A percentile compares a stretch with the other conserved stretches of the same genome.
phyloP scores from a whole-genome alignment of 306 rosid genomes.

The Cicer bijugum region DNA sequence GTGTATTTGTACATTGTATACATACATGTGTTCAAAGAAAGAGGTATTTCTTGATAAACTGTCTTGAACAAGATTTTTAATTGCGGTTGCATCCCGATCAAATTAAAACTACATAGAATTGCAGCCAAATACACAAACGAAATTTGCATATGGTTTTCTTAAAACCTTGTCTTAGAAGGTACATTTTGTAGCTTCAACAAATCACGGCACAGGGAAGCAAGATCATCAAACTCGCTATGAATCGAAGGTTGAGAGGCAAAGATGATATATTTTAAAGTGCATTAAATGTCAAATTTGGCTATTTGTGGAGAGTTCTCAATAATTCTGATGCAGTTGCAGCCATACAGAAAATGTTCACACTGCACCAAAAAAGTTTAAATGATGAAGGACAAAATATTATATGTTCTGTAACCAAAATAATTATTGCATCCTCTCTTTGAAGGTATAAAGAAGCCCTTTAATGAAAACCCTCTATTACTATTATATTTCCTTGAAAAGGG shows the following conservation, averaged over 20 bases:
- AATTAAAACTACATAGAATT: background rate
- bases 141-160: background rate
- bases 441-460: conserved; percentile 7
- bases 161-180: background rate
- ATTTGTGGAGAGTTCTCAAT: conserved; percentile 42
- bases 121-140: background rate
- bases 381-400: conserved; percentile 43
- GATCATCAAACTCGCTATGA: too few species aligned
- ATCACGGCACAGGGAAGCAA: too few species aligned
- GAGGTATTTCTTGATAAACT: background rate
- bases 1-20: background rate
- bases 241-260: too few species aligned
- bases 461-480: background rate
- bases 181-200: background rate
- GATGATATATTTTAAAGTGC: conserved; percentile 16
- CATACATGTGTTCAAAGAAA: background rate
- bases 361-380: conserved; percentile 45
- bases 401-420: conserved; percentile 17
- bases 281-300: conserved; percentile 51
- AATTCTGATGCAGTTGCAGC: conserved; percentile 49
- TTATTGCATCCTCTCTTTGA: conserved; percentile 10
- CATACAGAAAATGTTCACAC: conserved; percentile 46
- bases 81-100: background rate
- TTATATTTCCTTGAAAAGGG: conserved; percentile 13
- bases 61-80: background rate